Evolutionary conservation across 129 eudicot genomes (phyloP).

Genomic region (Helichrysum umbraculigerum): DNA sequence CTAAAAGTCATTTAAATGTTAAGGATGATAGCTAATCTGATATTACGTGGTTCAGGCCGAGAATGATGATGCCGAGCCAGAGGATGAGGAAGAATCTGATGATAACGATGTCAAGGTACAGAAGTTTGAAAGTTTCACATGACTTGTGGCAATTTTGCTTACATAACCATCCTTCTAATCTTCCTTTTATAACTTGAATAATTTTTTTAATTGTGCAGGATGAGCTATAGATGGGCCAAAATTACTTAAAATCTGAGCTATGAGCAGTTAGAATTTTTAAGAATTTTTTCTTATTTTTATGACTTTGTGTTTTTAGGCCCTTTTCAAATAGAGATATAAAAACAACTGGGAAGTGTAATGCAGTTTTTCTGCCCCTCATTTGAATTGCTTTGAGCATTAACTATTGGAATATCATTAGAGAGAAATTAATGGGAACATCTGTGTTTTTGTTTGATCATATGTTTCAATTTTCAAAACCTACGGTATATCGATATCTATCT

Average conservation of each 20-base stretch:
- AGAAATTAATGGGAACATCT: not conserved
- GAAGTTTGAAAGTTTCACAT: not conserved
- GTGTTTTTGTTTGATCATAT: not conserved
- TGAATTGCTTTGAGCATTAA: conserved; percentile 5
- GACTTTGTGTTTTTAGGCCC: not conserved
- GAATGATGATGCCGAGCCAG: conserved; percentile 37
- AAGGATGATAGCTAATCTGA: not conserved
- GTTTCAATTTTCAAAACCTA: not conserved
- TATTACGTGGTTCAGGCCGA: conserved; percentile 44
- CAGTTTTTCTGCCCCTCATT: conserved; percentile 20
- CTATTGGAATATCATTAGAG: not conserved
- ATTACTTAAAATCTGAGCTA: not conserved
- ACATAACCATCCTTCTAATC: not conserved
- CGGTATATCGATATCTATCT: no score
- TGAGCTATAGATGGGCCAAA: conserved; percentile 48
- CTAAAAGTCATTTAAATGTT: not conserved
- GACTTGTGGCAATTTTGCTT: not conserved
- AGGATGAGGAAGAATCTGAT: conserved; percentile 30
- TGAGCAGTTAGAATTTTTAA: not conserved
- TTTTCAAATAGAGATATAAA: not conserved
- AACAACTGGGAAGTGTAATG: conserved; percentile 13
- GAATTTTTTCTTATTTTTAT: not conserved
- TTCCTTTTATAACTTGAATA: not conserved
- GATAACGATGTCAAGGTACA: conserved; percentile 41
- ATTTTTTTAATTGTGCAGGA: conserved; percentile 45